Evolutionary conservation across 371 early-diverging fungal species (phyloP).

Genomic region (Actinomortierella ambigua): DNA sequence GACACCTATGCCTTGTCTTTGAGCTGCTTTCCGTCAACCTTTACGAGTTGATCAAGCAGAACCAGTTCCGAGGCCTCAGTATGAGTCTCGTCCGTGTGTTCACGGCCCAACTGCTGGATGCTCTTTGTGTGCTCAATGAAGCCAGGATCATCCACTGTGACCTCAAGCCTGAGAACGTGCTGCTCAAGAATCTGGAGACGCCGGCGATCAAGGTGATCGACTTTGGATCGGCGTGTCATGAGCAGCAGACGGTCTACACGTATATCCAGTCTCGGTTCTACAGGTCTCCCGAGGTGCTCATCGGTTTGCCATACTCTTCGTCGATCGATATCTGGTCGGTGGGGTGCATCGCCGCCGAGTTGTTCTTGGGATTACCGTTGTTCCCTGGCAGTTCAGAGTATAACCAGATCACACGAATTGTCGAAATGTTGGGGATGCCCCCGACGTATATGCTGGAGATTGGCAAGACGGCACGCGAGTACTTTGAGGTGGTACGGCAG

Average conservation of each 20-base stretch:
- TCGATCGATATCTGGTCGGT: conserved; percentile 99
- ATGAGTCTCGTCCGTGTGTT: conserved; percentile 85
- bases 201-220: conserved; percentile 96
- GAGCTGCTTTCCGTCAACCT: conserved; percentile 94
- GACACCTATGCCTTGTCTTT: conserved; percentile 94
- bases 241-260: conserved; percentile 83
- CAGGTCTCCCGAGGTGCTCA: conserved; percentile 95
- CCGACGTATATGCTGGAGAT: conserved; percentile 86
- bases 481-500: conserved; percentile 61
- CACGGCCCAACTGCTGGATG: conserved; percentile 87
- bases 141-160: conserved; percentile 97
- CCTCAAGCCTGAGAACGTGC: conserved; percentile 97
- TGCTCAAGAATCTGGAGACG: conserved; percentile 82
- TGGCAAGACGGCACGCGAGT: conserved; percentile 78
- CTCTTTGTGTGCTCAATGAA: conserved; percentile 77
- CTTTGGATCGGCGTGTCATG: conserved; percentile 95
- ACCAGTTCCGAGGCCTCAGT: conserved; percentile 87
- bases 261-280: conserved; percentile 98
- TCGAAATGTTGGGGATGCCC: conserved; percentile 84
- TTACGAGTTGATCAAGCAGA: conserved; percentile 93
- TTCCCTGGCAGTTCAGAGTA: conserved; percentile 94
- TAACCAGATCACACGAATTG: conserved; percentile 86
- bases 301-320: conserved; percentile 90
- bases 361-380: conserved; percentile 89
- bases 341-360: conserved; percentile 99